Conservation (phyloP, 441 rosid genomes). For the Populus hybrid region DNA sequence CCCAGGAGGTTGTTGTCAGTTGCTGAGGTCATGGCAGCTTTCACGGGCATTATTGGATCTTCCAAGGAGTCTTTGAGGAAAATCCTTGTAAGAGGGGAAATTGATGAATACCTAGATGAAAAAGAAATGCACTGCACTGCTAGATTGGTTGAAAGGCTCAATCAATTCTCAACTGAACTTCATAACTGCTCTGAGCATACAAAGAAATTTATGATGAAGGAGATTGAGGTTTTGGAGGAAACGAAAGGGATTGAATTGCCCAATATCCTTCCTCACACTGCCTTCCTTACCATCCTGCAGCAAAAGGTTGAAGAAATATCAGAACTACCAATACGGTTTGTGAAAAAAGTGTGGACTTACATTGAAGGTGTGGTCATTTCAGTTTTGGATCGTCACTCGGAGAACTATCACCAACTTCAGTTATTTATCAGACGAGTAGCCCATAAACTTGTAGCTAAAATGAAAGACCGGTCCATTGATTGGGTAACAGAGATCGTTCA, state of each 20-base stretch:
- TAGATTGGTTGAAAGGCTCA: conserved; percentile 22
- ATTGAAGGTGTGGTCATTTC: conserved; percentile 14
- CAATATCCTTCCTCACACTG: conserved; percentile 10
- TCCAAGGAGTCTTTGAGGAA: conserved; percentile 29
- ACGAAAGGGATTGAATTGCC: conserved; percentile 17
- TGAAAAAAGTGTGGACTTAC: conserved; percentile 23
- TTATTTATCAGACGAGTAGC: neutral
- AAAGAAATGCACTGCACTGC: neutral
- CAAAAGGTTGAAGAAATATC: conserved; percentile 20
- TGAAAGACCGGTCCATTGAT: neutral
- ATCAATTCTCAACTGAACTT: conserved; percentile 1
- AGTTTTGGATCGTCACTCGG: conserved; percentile 11
- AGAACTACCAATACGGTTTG: conserved; percentile 12
- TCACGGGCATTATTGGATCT: conserved; percentile 28
- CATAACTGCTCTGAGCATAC: neutral
- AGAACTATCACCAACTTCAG: no score
- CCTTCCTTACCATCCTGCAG: conserved; percentile 15
- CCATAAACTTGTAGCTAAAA: no score
- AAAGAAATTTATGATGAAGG: conserved; percentile 6
- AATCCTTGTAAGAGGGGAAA: conserved; percentile 20
- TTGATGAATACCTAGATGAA: conserved; percentile 13
- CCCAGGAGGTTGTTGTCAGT: conserved; percentile 26
- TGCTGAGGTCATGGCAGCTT: conserved; percentile 27
- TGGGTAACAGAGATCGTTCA: conserved; percentile 22
- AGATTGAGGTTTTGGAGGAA: conserved; percentile 24